A percentile compares a stretch with the other conserved stretches of the same genome.
phyloP scores from a whole-genome alignment of 352 stramenopile genomes.

The Phytophthora boehmeriae region DNA sequence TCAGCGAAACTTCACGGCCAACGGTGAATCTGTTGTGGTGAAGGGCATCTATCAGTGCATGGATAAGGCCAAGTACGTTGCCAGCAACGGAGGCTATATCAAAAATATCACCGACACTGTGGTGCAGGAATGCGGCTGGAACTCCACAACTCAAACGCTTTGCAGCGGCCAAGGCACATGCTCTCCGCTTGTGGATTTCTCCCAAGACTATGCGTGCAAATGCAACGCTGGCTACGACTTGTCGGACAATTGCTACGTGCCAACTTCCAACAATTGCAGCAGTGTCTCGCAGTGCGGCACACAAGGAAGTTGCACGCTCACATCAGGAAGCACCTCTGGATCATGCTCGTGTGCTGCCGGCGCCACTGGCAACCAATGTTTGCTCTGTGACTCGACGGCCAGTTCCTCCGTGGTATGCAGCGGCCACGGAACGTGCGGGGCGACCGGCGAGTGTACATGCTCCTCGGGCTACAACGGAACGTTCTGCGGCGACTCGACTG shows the following conservation, averaged over 20 bases:
- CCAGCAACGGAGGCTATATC: slow-evolving; percentile 61
- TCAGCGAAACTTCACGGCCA: slow-evolving; percentile 63
- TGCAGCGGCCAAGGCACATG: slow-evolving; percentile 80
- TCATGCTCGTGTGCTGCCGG: slow-evolving; percentile 57
- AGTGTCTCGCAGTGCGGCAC: slow-evolving; percentile 74
- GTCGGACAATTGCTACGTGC: slow-evolving; percentile 54
- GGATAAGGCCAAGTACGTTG: slow-evolving; percentile 67
- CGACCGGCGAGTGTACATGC: slow-evolving; percentile 57
- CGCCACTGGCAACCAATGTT: slow-evolving; percentile 68
- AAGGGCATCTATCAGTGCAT: slow-evolving; percentile 84
- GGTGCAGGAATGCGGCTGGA: slow-evolving; percentile 58
- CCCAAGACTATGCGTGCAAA: slow-evolving; percentile 74
- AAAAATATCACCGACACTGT: slow-evolving; percentile 65
- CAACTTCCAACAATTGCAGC: slow-evolving; percentile 74
- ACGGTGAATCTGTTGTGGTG: slow-evolving; percentile 46
- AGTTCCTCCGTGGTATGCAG: slow-evolving; percentile 43
- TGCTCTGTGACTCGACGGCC: slow-evolving; percentile 51
- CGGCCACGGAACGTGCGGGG: slow-evolving; percentile 55
- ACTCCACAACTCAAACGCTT: slow-evolving; percentile 45
- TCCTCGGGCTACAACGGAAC: slow-evolving; percentile 63
- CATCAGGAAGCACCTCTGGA: slow-evolving; percentile 32
- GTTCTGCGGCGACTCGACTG: slow-evolving; percentile 50
- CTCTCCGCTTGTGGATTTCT: slow-evolving; percentile 55
- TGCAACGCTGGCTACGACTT: slow-evolving; percentile 76
- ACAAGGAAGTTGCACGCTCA: slow-evolving; percentile 52